A percentile compares a stretch with the other conserved stretches of the same genome.
Conservation (phyloP, 2,329 filamentous ascomycete genomes). For the Colletotrichum gloeosporioides region DNA sequence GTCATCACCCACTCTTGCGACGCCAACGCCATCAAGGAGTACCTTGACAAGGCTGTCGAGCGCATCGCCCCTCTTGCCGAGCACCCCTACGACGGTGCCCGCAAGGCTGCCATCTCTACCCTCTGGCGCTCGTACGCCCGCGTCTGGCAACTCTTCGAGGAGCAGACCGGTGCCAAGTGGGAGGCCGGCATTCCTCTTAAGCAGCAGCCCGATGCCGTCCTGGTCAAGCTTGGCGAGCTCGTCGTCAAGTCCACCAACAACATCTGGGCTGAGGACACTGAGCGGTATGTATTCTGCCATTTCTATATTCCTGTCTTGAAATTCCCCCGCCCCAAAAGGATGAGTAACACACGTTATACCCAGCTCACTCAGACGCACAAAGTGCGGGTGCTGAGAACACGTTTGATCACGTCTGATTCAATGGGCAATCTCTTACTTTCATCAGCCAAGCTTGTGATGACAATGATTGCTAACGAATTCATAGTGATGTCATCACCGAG, state of each 20-base stretch:
- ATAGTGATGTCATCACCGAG: constrained; percentile 85
- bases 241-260: constrained; percentile 84
- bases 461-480: constrained; percentile 45
- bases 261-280: constrained; percentile 88
- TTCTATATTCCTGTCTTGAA: constrained; percentile 7
- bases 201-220: constrained; percentile 76
- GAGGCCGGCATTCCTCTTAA: constrained; percentile 84
- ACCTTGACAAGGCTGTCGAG: constrained; percentile 88
- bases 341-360: constrained; percentile 93
- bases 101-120: constrained; percentile 89
- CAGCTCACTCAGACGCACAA: constrained; percentile 99
- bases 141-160: constrained; percentile 87
- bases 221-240: constrained; percentile 85
- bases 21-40: constrained; percentile 74
- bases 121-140: constrained; percentile 93
- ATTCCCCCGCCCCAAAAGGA: constrained; percentile 60
- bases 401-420: constrained; percentile 47
- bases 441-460: constrained; percentile 16
- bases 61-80: constrained; percentile 81
- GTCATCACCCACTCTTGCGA: constrained; percentile 86
- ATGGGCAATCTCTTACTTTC: constrained; percentile 24
- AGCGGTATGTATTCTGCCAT: constrained; percentile 76
- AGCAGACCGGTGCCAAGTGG: constrained; percentile 82
- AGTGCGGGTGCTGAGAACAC: constrained; percentile 89
- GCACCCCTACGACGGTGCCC: constrained; percentile 90